Conservation (phyloP, 495 filamentous ascomycete genomes). For the Podospora anserina region DNA sequence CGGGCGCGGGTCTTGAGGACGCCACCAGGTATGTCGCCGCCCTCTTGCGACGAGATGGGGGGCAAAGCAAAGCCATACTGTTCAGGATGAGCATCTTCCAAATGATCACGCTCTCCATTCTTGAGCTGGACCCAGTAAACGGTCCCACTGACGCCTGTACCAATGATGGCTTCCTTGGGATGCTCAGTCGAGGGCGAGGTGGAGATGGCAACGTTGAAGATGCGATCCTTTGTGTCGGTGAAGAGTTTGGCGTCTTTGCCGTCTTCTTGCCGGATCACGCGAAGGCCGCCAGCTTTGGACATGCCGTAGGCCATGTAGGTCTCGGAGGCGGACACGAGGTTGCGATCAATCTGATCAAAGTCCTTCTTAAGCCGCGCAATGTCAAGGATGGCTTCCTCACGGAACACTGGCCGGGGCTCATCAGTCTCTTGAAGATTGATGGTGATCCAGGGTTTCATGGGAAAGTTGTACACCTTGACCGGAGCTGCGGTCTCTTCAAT, state of each 20-base stretch:
- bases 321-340: conserved; percentile 82
- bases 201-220: conserved; percentile 89
- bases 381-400: conserved; percentile 72
- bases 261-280: conserved; percentile 90
- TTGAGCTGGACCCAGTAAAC: conserved; percentile 86
- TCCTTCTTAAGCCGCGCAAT: conserved; percentile 94
- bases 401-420: conserved; percentile 52
- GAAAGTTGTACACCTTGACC: conserved; percentile 87
- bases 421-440: conserved; percentile 57
- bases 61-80: conserved; percentile 78
- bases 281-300: conserved; percentile 83
- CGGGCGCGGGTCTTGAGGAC: conserved; percentile 94
- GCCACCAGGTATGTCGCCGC: conserved; percentile 72
- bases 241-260: conserved; percentile 87
- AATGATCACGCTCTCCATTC: conserved; percentile 65
- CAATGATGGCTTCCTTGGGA: conserved; percentile 74
- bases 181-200: conserved; percentile 49
- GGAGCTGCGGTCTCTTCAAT: conserved; percentile 63
- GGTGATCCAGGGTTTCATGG: conserved; percentile 89
- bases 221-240: conserved; percentile 77
- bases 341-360: conserved; percentile 95
- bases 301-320: conserved; percentile 91
- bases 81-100: conserved; percentile 68
- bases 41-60: conserved; percentile 68
- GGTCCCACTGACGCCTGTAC: conserved; percentile 86